Base-by-base conservation (phyloP, 371 early-diverging fungal species). In the Phascolomyces articulosus region DNA sequence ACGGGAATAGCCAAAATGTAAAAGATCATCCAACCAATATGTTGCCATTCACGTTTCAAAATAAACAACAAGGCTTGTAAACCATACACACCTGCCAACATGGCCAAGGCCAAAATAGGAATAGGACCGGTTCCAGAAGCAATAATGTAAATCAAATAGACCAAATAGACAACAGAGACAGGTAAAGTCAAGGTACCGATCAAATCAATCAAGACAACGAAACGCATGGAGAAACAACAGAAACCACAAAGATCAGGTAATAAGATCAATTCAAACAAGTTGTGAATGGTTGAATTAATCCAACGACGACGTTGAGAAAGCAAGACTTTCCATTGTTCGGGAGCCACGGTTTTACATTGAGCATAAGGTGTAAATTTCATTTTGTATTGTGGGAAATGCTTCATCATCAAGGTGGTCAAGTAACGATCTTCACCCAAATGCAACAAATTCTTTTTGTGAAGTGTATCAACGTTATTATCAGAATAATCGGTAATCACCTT, bases 241-340 rank as follows among this genome's bases (percentile, higher is more conserved):
- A 94, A 93, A 15, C 99, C 99, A 70, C 99, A 99, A 60, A 99
- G 85, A 66, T 93, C 90, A 41, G 90, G 88, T 15, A 97, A 78
- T 53, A 87, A 74, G 26, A 96, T 78, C 9, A 98, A 82, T 77
- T 97, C 99, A 80, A 97, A 90, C 64, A 98, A 72, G 75, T 99
- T 99, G 77, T 96, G 96, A 44, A 99, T 93, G 0, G 99, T 99
- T 3, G 98, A 97, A 80, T 99, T 99, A 74, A 99, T 99, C 99
- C 99, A 98, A 38, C 99, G 88, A 69, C 95, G 90, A 41, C 89
- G 79, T 78, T 91, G 89, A 2, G 85, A 98, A 40, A 99, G 81
- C 62, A 99, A 82, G 31, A 99, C 89, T 40, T 85, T 79, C 90
- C 97, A 99, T 64, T 88, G 86, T 67, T 98, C 98, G 6, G 99